Percentiles rank a stretch among this genome's conserved stretches.
Conservation (phyloP, 805 yeast species). For the Yarrowia sp. region DNA sequence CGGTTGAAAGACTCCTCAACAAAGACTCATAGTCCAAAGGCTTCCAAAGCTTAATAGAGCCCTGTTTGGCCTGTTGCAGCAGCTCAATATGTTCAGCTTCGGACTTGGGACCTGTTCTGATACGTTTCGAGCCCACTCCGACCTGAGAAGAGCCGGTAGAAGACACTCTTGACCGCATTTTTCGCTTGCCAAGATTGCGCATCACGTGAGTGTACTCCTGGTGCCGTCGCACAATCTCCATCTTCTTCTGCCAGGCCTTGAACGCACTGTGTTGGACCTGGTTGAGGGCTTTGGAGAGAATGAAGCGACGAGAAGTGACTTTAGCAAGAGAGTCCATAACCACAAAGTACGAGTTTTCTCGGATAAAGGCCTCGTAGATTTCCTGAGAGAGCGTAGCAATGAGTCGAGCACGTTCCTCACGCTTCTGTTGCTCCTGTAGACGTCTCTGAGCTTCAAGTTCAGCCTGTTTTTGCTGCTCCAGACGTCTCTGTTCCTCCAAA, state of each 20-base stretch:
- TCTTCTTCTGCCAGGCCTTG: constrained; percentile 34
- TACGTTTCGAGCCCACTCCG: not conserved
- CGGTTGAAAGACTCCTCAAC: not conserved
- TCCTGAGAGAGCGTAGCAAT: constrained; percentile 49
- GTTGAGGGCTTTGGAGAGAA: constrained; percentile 40
- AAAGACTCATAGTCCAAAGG: constrained; percentile 26
- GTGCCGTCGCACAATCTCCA: constrained; percentile 38
- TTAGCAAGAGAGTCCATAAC: constrained; percentile 52
- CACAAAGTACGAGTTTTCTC: constrained; percentile 35
- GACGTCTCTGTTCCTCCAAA: not conserved
- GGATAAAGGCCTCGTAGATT: constrained; percentile 53
- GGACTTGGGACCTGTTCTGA: constrained; percentile 1
- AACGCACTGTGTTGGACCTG: constrained; percentile 40
- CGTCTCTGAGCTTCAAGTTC: not conserved
- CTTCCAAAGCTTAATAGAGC: constrained; percentile 24
- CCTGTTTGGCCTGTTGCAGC: constrained; percentile 7
- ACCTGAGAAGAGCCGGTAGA: constrained; percentile 19
- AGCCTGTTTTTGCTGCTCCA: not conserved
- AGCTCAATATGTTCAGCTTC: not conserved
- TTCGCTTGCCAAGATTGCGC: constrained; percentile 39
- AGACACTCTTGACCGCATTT: constrained; percentile 24
- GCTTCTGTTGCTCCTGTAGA: not conserved
- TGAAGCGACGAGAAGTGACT: constrained; percentile 42
- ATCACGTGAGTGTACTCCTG: constrained; percentile 43
- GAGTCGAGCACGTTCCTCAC: constrained; percentile 28